phyloP scores from a whole-genome alignment of 371 early-diverging fungal genomes.

The Mortierella sp. region DNA sequence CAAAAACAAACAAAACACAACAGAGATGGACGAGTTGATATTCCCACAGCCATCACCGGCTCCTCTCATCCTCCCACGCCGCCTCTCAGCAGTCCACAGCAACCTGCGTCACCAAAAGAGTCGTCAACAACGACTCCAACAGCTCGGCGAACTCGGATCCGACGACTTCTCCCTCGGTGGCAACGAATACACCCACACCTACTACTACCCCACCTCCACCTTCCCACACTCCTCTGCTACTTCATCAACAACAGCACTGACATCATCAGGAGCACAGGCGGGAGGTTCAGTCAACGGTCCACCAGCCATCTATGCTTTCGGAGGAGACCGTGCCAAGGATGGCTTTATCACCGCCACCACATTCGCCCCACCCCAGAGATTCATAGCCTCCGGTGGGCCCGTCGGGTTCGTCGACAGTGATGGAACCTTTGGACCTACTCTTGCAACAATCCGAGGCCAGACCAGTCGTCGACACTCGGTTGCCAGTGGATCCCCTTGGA shows the following conservation, averaged over 20 bases:
- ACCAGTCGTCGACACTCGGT: constrained; percentile 28
- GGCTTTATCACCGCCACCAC: constrained; percentile 5
- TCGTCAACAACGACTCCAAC: constrained; percentile 7
- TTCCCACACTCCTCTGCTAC: constrained; percentile 9
- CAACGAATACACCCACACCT: constrained; percentile 16
- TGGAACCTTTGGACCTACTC: not conserved
- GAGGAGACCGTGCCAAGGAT: not conserved
- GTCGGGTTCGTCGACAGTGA: not conserved
- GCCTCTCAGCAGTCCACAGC: constrained; percentile 22
- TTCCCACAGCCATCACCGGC: constrained; percentile 34
- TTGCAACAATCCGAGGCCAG: constrained; percentile 11
- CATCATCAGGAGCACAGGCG: no score
- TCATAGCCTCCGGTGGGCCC: not conserved
- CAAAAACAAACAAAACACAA: not conserved
- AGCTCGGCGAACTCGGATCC: not conserved
- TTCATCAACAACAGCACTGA: not conserved
- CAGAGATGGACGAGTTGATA: constrained; percentile 23
- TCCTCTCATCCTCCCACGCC: constrained; percentile 32
- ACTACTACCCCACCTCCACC: constrained; percentile 15
- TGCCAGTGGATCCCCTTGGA: constrained; percentile 21
- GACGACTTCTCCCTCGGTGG: constrained; percentile 13
- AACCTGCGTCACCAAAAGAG: constrained; percentile 19
- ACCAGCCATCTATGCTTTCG: constrained; percentile 9
- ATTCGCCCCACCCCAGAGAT: not conserved
- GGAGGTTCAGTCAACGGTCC: not conserved